Base-by-base conservation (phyloP, 768 basidiomycete genomes). In the Saitozyma podzolica region DNA sequence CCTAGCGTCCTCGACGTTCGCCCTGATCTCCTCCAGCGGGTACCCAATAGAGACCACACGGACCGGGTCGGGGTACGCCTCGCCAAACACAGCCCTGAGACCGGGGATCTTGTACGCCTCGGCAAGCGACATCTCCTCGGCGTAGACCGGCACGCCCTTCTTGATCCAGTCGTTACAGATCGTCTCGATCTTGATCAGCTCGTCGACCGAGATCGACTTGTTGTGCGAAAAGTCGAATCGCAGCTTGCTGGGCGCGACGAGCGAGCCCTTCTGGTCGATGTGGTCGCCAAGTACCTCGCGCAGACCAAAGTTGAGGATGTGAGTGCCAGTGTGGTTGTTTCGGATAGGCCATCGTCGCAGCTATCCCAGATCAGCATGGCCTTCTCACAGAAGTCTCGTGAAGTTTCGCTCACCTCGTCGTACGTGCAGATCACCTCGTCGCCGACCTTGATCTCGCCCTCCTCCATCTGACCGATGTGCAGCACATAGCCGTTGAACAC, bases 161-260 rank as follows among this genome's bases (percentile, higher is more conserved):
- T 85, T 85, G 80, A 99, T 90, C 93, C 94, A 98, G 56, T 90
- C 89, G 64, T 87, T 82, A 73, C 87, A 89, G 83, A 91, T 87
- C 8, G 78, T 75, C 79, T 98, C 94, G 67, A 99, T 93, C 78
- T 87, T 88, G 54, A 81, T 75, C 41, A 98, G 84, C 55, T 98
- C 94, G 3, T 85, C 79, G 0, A 86, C 78, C n/a, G 85, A 78
- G 64, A 98, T 89, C 63, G 87, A 88, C 2, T 91, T 84, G 79
- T 96, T 97, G 82, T 99, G 96, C 16, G 92, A 94, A 80, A 98
- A 99, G 80, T 99, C 96, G 81, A 99, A 99, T 16, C 96, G 91
- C 29, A 99, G 86, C 80, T 96, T 97, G 20, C 88, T 86, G 0
- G 93, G 92, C 1, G 96, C 93, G 65, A 99, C 96, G 51, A 99